Evolutionary conservation across 2,329 filamentous ascomycete species (phyloP).

Genomic region (Phialophora tarda): DNA sequence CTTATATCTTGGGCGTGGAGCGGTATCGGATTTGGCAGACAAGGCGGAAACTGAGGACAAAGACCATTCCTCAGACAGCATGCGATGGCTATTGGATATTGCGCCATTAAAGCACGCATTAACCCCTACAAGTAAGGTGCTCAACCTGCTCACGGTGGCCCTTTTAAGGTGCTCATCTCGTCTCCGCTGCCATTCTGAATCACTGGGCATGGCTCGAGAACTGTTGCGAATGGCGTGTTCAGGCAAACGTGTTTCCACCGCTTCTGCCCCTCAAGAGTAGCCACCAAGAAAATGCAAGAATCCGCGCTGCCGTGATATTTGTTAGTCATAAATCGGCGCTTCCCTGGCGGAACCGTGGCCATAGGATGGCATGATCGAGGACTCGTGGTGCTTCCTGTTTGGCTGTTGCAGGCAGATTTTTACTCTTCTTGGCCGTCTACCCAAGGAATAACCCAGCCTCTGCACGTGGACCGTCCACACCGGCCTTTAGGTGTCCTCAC

Average conservation of each 20-base stretch:
- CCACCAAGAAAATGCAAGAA: conserved; percentile 18
- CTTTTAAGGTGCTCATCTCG: conserved; percentile 30
- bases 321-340: conserved; percentile 27
- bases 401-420: neutral
- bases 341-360: neutral
- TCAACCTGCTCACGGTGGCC: conserved; percentile 4
- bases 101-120: conserved; percentile 27
- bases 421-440: neutral
- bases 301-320: conserved; percentile 18
- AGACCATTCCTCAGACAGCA: conserved; percentile 24
- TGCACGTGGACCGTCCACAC: neutral
- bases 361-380: conserved; percentile 8
- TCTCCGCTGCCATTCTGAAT: conserved; percentile 6
- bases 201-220: conserved; percentile 16
- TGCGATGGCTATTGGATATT: conserved; percentile 33
- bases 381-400: conserved; percentile 7
- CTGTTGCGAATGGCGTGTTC: conserved; percentile 27
- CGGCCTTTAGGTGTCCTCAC: neutral
- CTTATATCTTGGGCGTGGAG: conserved; percentile 26
- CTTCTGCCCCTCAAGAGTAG: conserved; percentile 7
- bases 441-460: neutral
- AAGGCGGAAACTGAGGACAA: conserved; percentile 20
- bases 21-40: conserved; percentile 8
- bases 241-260: conserved; percentile 13
- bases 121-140: neutral